phyloP scores from a whole-genome alignment of 2,329 filamentous ascomycete genomes.

The Ceratocystis colombiana region DNA sequence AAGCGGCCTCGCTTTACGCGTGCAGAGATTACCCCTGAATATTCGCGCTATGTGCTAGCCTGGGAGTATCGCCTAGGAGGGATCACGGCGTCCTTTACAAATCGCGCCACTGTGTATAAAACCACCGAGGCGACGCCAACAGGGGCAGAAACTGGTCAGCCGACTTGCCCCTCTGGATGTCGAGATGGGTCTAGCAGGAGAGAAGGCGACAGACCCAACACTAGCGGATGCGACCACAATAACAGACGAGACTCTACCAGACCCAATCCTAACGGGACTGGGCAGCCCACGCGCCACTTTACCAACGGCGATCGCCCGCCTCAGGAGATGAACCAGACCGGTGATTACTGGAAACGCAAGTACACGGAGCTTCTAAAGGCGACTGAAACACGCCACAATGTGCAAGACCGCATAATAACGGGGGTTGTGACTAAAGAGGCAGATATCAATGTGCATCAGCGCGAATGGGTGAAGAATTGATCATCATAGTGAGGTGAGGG shows the following conservation, averaged over 20 bases:
- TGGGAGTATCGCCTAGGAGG: conserved; percentile 24
- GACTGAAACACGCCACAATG: conserved; percentile 13
- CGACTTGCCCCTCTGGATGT: background rate
- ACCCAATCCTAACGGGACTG: background rate
- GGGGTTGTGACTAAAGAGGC: background rate
- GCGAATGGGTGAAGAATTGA: background rate
- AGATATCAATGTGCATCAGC: background rate
- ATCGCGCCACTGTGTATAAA: conserved; percentile 20
- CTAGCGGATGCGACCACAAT: background rate
- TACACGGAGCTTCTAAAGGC: conserved; percentile 21
- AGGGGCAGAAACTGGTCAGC: background rate
- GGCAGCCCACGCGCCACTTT: conserved; percentile 2
- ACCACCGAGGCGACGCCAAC: background rate
- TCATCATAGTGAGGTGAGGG: background rate
- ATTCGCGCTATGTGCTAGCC: conserved; percentile 21
- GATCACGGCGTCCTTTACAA: conserved; percentile 20
- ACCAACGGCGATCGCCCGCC: conserved; percentile 18
- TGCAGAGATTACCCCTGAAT: conserved; percentile 15
- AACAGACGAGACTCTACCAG: background rate
- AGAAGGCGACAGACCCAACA: background rate
- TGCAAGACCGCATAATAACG: conserved; percentile 17
- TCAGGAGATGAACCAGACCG: background rate
- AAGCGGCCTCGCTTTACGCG: conserved; percentile 23
- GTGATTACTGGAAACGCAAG: conserved; percentile 23
- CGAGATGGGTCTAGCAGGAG: background rate